Conservation (phyloP, 495 filamentous ascomycete species). For the Cercophora newfieldiana region DNA sequence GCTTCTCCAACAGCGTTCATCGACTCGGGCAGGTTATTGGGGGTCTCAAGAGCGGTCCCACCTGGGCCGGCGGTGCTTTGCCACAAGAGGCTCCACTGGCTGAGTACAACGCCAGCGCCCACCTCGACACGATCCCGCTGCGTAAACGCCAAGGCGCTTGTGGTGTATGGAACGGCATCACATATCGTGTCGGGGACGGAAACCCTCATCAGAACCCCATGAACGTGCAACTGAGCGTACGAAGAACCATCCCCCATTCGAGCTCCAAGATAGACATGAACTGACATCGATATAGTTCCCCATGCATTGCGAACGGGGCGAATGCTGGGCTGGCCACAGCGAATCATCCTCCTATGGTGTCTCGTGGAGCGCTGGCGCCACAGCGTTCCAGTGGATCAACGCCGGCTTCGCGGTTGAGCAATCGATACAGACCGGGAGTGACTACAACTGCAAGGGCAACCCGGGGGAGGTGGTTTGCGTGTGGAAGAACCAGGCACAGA, state of each 20-base stretch:
- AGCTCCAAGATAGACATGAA: neutral
- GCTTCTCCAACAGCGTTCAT: too few species aligned
- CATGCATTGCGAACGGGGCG: neutral
- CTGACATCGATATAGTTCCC: neutral
- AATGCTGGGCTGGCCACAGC: neutral
- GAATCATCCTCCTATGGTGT: neutral
- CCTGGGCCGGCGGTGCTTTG: too few species aligned
- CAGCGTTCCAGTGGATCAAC: neutral
- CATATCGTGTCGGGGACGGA: neutral
- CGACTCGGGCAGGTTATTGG: too few species aligned
- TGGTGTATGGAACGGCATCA: neutral
- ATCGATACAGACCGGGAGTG: neutral
- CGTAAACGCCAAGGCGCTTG: neutral
- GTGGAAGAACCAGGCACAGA: neutral
- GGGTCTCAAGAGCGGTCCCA: too few species aligned
- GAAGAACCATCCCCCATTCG: neutral
- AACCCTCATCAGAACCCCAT: constrained; percentile 13
- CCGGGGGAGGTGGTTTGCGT: neutral
- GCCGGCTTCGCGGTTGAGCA: constrained; percentile 6
- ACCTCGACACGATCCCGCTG: too few species aligned
- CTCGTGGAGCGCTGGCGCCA: neutral
- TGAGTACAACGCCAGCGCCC: too few species aligned
- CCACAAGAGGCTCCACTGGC: too few species aligned
- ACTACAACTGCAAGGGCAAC: neutral
- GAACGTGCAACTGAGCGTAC: constrained; percentile 10